These are phyloP conservation scores for Pyrenula aspistea DNA, from an alignment of 495 filamentous ascomycete species.

Conservation along the genomic window DNA sequence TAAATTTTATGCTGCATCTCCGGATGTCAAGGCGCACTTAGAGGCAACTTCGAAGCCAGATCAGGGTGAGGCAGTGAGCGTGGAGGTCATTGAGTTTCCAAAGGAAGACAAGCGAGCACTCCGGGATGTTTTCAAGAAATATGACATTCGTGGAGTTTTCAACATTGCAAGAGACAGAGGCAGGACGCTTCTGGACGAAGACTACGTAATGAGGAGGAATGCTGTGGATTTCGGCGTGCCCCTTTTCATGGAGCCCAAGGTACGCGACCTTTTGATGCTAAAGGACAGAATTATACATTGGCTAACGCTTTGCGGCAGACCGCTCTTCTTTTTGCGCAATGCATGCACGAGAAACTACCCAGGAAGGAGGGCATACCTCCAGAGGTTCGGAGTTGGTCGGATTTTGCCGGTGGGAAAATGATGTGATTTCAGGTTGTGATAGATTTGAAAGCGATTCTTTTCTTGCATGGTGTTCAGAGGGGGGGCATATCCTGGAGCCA, in stretches of 20 bases:
- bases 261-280: slow-evolving; percentile 30
- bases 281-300: not conserved
- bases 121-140: slow-evolving; percentile 92
- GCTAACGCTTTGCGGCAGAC: slow-evolving; percentile 46
- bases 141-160: slow-evolving; percentile 91
- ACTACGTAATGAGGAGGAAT: slow-evolving; percentile 97
- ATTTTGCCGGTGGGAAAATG: slow-evolving; percentile 85
- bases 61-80: slow-evolving; percentile 30
- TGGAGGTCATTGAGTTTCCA: slow-evolving; percentile 95
- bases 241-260: slow-evolving; percentile 98
- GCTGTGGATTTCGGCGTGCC: slow-evolving; percentile 97
- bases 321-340: slow-evolving; percentile 85
- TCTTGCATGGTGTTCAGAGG: not conserved
- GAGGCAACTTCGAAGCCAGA: slow-evolving; percentile 48
- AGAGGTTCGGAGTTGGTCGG: slow-evolving; percentile 87
- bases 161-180: slow-evolving; percentile 79
- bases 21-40: slow-evolving; percentile 69
- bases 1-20: slow-evolving; percentile 79
- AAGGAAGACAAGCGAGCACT: slow-evolving; percentile 91
- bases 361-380: slow-evolving; percentile 67
- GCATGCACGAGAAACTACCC: slow-evolving; percentile 92
- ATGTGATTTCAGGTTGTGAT: slow-evolving; percentile 39
- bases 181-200: slow-evolving; percentile 77
- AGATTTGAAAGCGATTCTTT: not conserved
- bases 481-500: not conserved